Evolutionary conservation across 441 rosid species (phyloP).

Genomic region (Arabidopsis lyrata): DNA sequence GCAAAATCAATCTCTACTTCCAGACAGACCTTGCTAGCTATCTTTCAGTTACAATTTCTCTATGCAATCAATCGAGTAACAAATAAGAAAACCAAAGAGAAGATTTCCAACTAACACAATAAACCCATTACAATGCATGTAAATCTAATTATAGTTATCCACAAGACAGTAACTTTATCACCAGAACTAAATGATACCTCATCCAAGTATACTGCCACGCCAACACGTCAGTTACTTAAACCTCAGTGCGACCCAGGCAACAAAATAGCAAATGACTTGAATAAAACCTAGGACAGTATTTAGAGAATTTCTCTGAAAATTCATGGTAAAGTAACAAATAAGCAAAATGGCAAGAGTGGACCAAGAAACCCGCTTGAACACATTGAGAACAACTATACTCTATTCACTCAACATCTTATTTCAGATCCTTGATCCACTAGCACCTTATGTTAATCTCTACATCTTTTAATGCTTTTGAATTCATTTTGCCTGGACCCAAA

Average conservation of each 20-base stretch:
- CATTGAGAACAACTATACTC: neutral
- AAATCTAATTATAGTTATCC: neutral
- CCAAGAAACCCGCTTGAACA: neutral
- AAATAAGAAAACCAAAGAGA: slow-evolving; percentile 17
- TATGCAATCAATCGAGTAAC: neutral
- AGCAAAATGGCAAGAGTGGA: neutral
- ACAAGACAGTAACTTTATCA: slow-evolving; percentile 3
- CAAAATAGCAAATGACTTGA: neutral
- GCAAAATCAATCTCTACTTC: neutral
- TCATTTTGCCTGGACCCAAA: neutral
- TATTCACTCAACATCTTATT: slow-evolving; percentile 2
- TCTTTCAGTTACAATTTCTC: slow-evolving; percentile 23
- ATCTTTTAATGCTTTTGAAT: neutral
- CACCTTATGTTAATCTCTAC: neutral
- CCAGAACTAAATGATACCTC: neutral
- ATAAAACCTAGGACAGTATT: neutral
- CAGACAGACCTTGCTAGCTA: slow-evolving; percentile 9
- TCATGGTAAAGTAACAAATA: slow-evolving; percentile 1
- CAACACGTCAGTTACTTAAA: slow-evolving; percentile 4
- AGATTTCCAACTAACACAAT: slow-evolving; percentile 4
- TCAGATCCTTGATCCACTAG: neutral
- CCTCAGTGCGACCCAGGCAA: neutral
- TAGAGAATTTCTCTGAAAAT: neutral
- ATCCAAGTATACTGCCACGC: neutral
- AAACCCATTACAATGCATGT: neutral